Base-by-base conservation (phyloP, 305 asterid genomes). In the Stenogyne calaminthoides region DNA sequence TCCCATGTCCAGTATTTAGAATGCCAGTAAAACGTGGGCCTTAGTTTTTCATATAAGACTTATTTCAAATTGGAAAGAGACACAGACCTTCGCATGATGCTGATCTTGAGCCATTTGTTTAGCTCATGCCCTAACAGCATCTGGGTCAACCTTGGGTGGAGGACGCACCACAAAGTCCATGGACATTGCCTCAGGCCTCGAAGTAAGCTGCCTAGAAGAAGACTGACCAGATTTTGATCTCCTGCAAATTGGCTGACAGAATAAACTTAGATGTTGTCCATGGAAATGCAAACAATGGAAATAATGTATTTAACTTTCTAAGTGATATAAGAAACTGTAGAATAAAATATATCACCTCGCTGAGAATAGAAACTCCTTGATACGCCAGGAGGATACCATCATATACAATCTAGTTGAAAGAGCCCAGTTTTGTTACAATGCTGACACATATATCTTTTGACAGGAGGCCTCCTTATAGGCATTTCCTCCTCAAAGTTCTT, bases 91-190 rank as follows among this genome's bases (percentile, higher is more conserved):
- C 9, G 56, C 76, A 7, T 89, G 87, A 12, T 89, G 88, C 82
- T 80, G 86, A 80, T 88, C 89, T 61, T 70, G n/a, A n/a, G 78
- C 81, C 64, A 77, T 7, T 69, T 85, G 90, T 76, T 80, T 86
- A 55, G 88, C 90, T 57, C 88, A 88, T 34, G 95, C 97, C 71
- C 90, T 80, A 59, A 90, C 76, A 72, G 78, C 88, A 2, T 85
- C 92, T 0, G 95, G 96, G 56, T 88, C 96, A 54, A 90, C 79
- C 81, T 88, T 89, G 54, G n/a, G n/a, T n/a, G n/a, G n/a, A n/a
- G n/a, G n/a, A n/a, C n/a, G n/a, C n/a, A n/a, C n/a, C n/a, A n/a
- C 52, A 77, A 89, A 91, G 75, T 89, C 93, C 97, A 89, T 89
- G 3, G 89, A 75, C 89, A 89, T 81, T 32, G 96, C 90, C 73